Percentiles rank a stretch among this genome's conserved stretches.
Conservation (phyloP, 2,329 filamentous ascomycete genomes). For the Alternaria angustiovoidea region DNA sequence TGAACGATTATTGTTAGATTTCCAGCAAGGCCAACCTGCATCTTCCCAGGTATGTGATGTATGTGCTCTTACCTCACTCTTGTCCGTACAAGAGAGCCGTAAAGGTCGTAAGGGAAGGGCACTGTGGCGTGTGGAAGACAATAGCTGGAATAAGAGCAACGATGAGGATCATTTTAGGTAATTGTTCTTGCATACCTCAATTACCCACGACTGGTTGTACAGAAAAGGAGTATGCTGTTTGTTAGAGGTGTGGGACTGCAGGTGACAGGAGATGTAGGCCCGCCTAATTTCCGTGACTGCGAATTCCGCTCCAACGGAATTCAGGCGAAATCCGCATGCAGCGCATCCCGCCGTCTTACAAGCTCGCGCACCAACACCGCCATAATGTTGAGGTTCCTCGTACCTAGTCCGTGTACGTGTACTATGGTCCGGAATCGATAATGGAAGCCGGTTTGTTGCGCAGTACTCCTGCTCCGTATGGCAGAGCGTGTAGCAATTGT, state of each 20-base stretch:
- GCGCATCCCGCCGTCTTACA: not conserved
- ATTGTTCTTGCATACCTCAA: not conserved
- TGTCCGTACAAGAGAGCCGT: not conserved
- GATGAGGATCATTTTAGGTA: too few relatives aligned
- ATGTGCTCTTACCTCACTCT: not conserved
- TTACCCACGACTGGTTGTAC: not conserved
- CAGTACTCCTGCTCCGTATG: conserved; percentile 32
- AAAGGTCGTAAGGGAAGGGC: not conserved
- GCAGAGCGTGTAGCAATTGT: conserved; percentile 37
- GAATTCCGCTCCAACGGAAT: not conserved
- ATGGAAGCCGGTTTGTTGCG: conserved; percentile 30
- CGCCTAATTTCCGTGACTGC: not conserved
- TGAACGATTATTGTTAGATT: not conserved
- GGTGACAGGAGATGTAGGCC: not conserved
- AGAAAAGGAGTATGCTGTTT: too few relatives aligned
- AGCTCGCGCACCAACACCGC: not conserved
- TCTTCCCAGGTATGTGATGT: not conserved
- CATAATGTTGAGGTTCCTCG: not conserved
- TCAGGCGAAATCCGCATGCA: not conserved
- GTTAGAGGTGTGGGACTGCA: too few relatives aligned
- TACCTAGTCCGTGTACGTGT: not conserved
- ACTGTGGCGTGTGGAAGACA: not conserved
- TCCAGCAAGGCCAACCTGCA: not conserved
- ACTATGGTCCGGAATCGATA: not conserved
- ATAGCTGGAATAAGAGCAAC: not conserved